phyloP scores from a whole-genome alignment of 768 basidiomycete genomes.

The Naganishia onofrii region DNA sequence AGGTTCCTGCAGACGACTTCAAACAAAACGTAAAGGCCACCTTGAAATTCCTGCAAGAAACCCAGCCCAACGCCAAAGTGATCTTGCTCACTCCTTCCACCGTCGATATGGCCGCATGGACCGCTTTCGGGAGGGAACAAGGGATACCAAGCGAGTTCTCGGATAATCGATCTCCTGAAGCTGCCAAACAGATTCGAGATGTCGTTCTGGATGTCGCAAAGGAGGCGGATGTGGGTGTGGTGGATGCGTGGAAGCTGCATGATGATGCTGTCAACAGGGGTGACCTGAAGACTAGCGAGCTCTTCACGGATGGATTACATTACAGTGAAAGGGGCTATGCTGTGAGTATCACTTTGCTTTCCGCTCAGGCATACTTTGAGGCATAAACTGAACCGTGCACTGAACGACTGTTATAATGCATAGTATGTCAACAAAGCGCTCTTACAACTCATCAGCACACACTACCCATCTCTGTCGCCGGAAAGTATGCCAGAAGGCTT shows the following conservation, averaged over 20 bases:
- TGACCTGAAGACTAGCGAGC: conserved; percentile 5
- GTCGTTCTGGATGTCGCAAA: conserved; percentile 11
- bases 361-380: too few relatives aligned
- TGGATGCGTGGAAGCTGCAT: conserved; percentile 16
- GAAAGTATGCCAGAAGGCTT: conserved; percentile 20
- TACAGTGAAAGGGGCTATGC: conserved; percentile 17
- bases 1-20: conserved; percentile 22
- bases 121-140: not conserved
- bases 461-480: not conserved
- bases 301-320: conserved; percentile 25
- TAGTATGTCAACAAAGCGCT: conserved; percentile 14
- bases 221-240: not conserved
- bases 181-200: conserved; percentile 1
- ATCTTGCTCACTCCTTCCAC: conserved; percentile 12
- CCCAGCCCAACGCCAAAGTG: conserved; percentile 1
- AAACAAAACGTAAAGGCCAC: conserved; percentile 2
- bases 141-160: not conserved
- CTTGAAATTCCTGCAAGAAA: conserved; percentile 7
- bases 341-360: conserved; percentile 7
- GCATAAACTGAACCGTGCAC: too few relatives aligned
- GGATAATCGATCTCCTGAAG: not conserved
- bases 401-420: not conserved
- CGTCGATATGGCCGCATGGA: not conserved
- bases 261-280: not conserved
- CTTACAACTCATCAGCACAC: not conserved